Conservation (phyloP, 2,329 filamentous ascomycete genomes). For the Purpureocillium lavendulum region DNA sequence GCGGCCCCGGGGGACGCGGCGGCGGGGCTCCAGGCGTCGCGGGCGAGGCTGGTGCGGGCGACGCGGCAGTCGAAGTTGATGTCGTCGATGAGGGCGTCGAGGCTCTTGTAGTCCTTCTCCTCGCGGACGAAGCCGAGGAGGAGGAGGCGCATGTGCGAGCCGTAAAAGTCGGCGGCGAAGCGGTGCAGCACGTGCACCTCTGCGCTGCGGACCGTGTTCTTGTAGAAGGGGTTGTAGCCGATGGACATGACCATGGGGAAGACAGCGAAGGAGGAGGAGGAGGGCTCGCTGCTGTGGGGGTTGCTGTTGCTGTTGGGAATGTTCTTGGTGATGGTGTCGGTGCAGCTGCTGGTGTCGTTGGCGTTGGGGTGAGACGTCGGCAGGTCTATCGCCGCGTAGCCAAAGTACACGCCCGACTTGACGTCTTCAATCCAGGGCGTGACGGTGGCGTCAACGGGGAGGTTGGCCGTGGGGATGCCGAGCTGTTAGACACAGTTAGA, state of each 20-base stretch:
- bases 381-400: slow-evolving; percentile 70
- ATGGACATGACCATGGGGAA: slow-evolving; percentile 91
- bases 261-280: slow-evolving; percentile 29
- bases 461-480: slow-evolving; percentile 93
- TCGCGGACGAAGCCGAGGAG: slow-evolving; percentile 83
- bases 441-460: slow-evolving; percentile 59
- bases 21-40: slow-evolving; percentile 50
- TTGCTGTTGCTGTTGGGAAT: too few species aligned
- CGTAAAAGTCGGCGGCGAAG: slow-evolving; percentile 81
- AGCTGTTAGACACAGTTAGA: slow-evolving; percentile 61
- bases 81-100: slow-evolving; percentile 79
- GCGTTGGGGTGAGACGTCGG: slow-evolving; percentile 37
- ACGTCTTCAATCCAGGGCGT: slow-evolving; percentile 54
- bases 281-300: too few species aligned
- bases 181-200: slow-evolving; percentile 82
- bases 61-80: slow-evolving; percentile 86
- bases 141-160: slow-evolving; percentile 65
- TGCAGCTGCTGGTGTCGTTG: background rate
- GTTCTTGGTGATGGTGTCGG: background rate
- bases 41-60: slow-evolving; percentile 60
- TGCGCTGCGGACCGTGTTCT: slow-evolving; percentile 77
- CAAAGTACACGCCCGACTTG: slow-evolving; percentile 84
- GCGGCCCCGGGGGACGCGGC: slow-evolving; percentile 21
- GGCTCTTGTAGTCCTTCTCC: slow-evolving; percentile 78
- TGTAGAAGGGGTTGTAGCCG: slow-evolving; percentile 96